Evolutionary conservation across 805 yeast species (phyloP).

Genomic region (Pichia deserticola): DNA sequence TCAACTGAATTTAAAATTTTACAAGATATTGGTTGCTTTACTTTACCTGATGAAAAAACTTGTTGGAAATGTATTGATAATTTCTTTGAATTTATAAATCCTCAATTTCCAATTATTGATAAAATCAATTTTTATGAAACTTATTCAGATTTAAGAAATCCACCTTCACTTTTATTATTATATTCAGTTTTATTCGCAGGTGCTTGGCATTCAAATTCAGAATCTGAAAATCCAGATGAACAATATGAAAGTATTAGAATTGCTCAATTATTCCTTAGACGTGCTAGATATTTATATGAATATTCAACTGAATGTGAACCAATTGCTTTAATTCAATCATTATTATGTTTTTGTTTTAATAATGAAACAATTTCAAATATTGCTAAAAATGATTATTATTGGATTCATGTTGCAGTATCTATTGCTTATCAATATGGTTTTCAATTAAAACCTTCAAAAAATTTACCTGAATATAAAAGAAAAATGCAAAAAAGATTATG

Average conservation of each 20-base stretch:
- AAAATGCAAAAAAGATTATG: slow-evolving; percentile 32
- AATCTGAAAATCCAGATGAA: slow-evolving; percentile 41
- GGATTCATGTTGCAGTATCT: slow-evolving; percentile 66
- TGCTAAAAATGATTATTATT: slow-evolving; percentile 62
- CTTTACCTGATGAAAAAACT: slow-evolving; percentile 55
- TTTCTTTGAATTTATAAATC: slow-evolving; percentile 54
- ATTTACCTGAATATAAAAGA: slow-evolving; percentile 16
- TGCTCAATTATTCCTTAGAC: slow-evolving; percentile 25
- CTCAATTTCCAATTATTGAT: slow-evolving; percentile 67
- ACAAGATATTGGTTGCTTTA: slow-evolving; percentile 61
- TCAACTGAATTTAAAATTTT: slow-evolving; percentile 54
- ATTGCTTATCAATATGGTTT: slow-evolving; percentile 73
- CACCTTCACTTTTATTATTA: slow-evolving; percentile 54
- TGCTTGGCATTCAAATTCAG: slow-evolving; percentile 50
- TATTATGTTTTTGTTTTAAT: slow-evolving; percentile 26
- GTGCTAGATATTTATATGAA: slow-evolving; percentile 60
- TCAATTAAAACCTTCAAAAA: slow-evolving; percentile 38
- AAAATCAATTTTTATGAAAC: slow-evolving; percentile 51
- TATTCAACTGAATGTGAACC: slow-evolving; percentile 64
- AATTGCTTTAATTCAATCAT: slow-evolving; percentile 51
- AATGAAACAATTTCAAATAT: slow-evolving; percentile 20
- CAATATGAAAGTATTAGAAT: slow-evolving; percentile 40
- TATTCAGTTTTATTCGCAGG: slow-evolving; percentile 65
- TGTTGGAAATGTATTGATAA: slow-evolving; percentile 54
- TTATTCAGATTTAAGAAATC: slow-evolving; percentile 48